Conservation (phyloP, 176 grass and related monocot genomes). For the Avena insularis region DNA sequence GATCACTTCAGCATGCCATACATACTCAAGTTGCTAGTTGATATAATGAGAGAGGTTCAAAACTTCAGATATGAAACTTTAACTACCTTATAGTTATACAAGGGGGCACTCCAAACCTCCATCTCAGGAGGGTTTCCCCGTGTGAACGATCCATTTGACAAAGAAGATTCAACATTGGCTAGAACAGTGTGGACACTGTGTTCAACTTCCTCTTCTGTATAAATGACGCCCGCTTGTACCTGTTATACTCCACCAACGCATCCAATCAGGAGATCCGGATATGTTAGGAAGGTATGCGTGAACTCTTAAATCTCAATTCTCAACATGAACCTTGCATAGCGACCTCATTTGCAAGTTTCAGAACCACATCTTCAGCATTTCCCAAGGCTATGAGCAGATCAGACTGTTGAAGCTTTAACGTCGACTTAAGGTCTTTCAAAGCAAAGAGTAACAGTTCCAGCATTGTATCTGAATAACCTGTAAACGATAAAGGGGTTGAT, state of each 20-base stretch:
- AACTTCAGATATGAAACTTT: constrained; percentile 35
- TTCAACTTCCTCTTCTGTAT: constrained; percentile 89
- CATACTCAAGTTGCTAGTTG: constrained; percentile 35
- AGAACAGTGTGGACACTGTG: constrained; percentile 58
- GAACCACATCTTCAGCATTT: constrained; percentile 74
- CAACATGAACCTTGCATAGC: constrained; percentile 76
- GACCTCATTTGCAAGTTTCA: constrained; percentile 91
- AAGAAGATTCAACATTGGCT: constrained; percentile 74
- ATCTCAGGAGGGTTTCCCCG: constrained; percentile 74
- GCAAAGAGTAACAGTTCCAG: constrained; percentile 80
- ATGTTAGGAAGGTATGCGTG: constrained; percentile 40
- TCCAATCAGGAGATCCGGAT: constrained; percentile 46
- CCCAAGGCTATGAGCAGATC: constrained; percentile 85
- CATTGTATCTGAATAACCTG: constrained; percentile 89
- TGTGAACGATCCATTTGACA: constrained; percentile 61
- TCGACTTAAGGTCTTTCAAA: constrained; percentile 77
- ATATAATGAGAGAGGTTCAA: constrained; percentile 10
- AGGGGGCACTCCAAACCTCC: constrained; percentile 70
- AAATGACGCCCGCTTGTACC: constrained; percentile 78
- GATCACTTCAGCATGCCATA: constrained; percentile 41
- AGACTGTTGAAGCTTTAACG: constrained; percentile 74
- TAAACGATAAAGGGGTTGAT: constrained; percentile 28
- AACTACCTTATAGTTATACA: constrained; percentile 82
- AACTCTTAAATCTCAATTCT: constrained; percentile 43
- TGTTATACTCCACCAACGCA: constrained; percentile 61